Base-by-base conservation (phyloP, 768 basidiomycete genomes). In the Boletus rubescentipes region DNA sequence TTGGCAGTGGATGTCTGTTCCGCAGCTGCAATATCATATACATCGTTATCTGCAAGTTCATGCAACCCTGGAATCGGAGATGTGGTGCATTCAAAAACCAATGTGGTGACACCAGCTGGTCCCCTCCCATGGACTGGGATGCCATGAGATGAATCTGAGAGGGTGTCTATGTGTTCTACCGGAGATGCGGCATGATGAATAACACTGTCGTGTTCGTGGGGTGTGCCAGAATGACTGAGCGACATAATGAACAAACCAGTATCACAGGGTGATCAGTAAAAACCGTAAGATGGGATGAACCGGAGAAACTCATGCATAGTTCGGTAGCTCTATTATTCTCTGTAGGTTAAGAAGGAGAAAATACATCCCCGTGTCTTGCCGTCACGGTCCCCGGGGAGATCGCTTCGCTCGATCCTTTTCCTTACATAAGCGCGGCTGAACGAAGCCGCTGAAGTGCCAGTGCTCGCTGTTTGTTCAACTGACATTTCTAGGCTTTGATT, bases 171-270 rank as follows among this genome's bases (percentile, higher is more conserved):
- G 21, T 41, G 44, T 9, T 37, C 57, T 38, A 49, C 16, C 30
- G 67, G 64, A 40, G 67, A 54, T 18, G 72, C 72, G 6, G 76
- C 75, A 61, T 76, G 81, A 9, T 77, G 77, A 29, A 86, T 73
- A 8, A 83, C 84, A 58, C 85, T 84, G 71, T 87, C n/a, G n/a
- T n/a, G 86, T 2, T 86, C 81, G 12, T 82, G 83, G 18, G 87
- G 68, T 2, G 85, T 3, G 66, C 60, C 9, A 57, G 55, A 46
- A 32, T 58, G 64, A 44, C 30, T 46, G 52, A 57, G 38, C 21
- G 64, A 66, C 64, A 66, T 66, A 0, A 10, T 1, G 9, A 40
- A 23, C 23, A 29, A 14, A 23, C 32, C 20, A n/a, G n/a, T 18
- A 10, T 37, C 15, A 7, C 5, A 18, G 5, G 32, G 34, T 21